phyloP scores from a whole-genome alignment of 257 asterid species.

The Solanum lycopersicoides region DNA sequence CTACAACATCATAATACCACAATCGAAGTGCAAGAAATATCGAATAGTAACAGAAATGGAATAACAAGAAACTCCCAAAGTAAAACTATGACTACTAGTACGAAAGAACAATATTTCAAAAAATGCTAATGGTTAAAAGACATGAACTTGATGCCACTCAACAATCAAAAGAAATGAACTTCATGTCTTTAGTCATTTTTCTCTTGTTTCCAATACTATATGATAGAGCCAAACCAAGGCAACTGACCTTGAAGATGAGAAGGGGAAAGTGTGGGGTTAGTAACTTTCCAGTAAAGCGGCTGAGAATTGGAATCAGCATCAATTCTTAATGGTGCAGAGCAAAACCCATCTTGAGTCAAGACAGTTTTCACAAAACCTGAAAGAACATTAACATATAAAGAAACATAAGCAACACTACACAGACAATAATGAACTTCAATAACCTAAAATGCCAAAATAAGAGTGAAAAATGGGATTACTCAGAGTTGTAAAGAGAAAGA shows the following conservation, averaged over 20 bases:
- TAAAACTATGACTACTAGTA: neutral
- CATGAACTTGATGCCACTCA: neutral
- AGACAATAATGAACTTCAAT: neutral
- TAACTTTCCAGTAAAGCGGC: slow-evolving; percentile 83
- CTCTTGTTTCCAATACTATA: neutral
- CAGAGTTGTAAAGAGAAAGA: slow-evolving; percentile 10
- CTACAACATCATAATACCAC: neutral
- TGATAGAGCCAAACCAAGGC: neutral
- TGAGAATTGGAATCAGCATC: slow-evolving; percentile 18
- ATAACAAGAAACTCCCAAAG: neutral
- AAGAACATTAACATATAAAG: neutral
- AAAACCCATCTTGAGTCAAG: slow-evolving; percentile 53
- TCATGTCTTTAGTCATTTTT: neutral
- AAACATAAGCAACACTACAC: neutral
- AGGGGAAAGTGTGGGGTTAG: slow-evolving; percentile 87
- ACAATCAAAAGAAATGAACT: neutral
- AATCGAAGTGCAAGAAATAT: neutral
- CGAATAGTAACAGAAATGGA: neutral
- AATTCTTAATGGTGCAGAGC: slow-evolving; percentile 58
- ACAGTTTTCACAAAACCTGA: slow-evolving; percentile 32
- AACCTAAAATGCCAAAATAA: neutral
- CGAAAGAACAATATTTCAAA: neutral
- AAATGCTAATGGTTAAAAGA: neutral
- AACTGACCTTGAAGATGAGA: slow-evolving; percentile 72
- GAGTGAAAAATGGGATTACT: slow-evolving; percentile 15